These are phyloP conservation scores for Bertia moriformis DNA, from an alignment of 2,329 filamentous ascomycete species.

Conservation along the genomic window DNA sequence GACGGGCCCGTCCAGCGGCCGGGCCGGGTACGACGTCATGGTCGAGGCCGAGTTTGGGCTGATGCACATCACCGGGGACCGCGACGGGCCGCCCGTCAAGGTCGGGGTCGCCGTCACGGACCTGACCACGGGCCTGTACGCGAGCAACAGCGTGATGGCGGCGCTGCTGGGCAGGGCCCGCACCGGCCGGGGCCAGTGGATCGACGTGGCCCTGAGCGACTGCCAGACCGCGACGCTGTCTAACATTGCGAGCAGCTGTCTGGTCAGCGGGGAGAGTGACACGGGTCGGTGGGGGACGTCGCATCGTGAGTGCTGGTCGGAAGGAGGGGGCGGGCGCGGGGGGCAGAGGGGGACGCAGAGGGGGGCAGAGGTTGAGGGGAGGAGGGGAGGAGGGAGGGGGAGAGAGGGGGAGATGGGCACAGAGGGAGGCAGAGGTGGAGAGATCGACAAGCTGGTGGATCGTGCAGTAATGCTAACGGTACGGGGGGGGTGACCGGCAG, in stretches of 20 bases:
- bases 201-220: conserved; percentile 52
- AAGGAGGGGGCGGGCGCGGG: too few species aligned
- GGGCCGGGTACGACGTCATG: conserved; percentile 62
- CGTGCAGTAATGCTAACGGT: too few species aligned
- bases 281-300: conserved; percentile 55
- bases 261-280: conserved; percentile 50
- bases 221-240: conserved; percentile 56
- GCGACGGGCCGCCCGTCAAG: conserved; percentile 53
- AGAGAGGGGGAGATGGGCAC: neutral
- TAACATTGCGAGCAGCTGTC: conserved; percentile 50
- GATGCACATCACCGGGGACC: conserved; percentile 57
- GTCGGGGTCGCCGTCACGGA: conserved; percentile 60
- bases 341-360: too few species aligned
- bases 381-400: too few species aligned
- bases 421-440: too few species aligned
- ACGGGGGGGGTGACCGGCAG: conserved; percentile 15
- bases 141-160: conserved; percentile 53
- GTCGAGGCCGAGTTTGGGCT: conserved; percentile 59
- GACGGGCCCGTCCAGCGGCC: conserved; percentile 48
- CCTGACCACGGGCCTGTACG: conserved; percentile 55
- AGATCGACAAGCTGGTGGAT: too few species aligned
- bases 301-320: conserved; percentile 38
- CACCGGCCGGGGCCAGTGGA: conserved; percentile 47
- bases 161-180: conserved; percentile 40
- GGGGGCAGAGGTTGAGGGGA: neutral